Evolutionary conservation across 257 asterid genomes (phyloP).

Genomic region (Primulina tabacum): DNA sequence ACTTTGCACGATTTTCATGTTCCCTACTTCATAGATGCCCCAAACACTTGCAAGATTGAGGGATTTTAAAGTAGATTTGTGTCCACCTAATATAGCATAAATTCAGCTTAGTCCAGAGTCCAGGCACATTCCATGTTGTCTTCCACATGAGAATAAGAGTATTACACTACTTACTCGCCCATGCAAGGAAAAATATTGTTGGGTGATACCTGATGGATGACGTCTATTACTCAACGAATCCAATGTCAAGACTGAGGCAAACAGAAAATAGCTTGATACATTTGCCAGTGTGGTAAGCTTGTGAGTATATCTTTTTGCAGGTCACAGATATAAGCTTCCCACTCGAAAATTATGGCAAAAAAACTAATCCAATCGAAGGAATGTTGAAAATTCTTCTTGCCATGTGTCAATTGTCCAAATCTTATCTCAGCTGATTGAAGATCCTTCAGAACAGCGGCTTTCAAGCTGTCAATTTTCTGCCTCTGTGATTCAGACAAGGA

Average conservation of each 20-base stretch:
- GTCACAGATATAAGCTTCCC: conserved; percentile 59
- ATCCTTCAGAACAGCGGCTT: conserved; percentile 45
- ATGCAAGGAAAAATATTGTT: background rate
- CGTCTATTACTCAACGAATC: background rate
- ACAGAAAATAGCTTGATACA: conserved; percentile 24
- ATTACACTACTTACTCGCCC: background rate
- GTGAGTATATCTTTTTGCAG: conserved; percentile 40
- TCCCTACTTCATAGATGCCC: too few species aligned
- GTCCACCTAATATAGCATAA: background rate
- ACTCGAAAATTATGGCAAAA: conserved; percentile 44
- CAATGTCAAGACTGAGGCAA: background rate
- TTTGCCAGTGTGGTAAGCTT: conserved; percentile 61
- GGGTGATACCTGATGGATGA: background rate
- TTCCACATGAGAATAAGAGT: background rate
- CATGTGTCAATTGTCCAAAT: conserved; percentile 21
- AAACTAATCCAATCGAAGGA: conserved; percentile 40
- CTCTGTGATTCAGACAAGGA: conserved; percentile 35
- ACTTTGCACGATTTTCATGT: too few species aligned
- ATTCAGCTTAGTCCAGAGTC: background rate
- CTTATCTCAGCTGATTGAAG: conserved; percentile 31
- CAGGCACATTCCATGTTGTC: background rate
- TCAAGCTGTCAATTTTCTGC: conserved; percentile 32
- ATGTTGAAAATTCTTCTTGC: conserved; percentile 25
- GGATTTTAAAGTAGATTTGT: background rate
- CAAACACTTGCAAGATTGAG: too few species aligned